These are phyloP conservation scores for Pleurozium schreberi DNA, from an alignment of 225 moss, liverwort and hornwort species.

Conservation along the genomic window DNA sequence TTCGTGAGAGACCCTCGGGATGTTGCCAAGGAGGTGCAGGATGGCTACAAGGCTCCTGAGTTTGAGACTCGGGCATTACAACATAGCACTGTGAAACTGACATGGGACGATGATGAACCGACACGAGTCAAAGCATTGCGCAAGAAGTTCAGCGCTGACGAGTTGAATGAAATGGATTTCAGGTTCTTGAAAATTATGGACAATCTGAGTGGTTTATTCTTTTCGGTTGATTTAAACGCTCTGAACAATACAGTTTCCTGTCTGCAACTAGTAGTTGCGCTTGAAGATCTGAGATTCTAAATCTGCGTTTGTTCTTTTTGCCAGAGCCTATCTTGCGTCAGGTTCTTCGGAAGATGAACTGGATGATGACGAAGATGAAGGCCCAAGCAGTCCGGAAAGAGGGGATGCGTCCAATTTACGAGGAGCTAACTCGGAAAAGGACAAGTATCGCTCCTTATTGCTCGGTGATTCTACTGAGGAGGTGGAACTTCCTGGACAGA, in stretches of 20 bases:
- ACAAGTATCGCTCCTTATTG: conserved; percentile 69
- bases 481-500: conserved; percentile 30
- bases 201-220: not conserved
- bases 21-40: conserved; percentile 52
- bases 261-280: not conserved
- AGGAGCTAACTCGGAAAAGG: conserved; percentile 30
- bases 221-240: not conserved
- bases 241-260: not conserved
- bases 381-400: conserved; percentile 22
- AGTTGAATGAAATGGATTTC: conserved; percentile 94
- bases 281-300: not conserved
- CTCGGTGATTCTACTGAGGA: conserved; percentile 30
- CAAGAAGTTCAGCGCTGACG: conserved; percentile 74
- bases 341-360: conserved; percentile 44
- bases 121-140: conserved; percentile 75
- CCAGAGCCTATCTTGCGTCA: conserved; percentile 71
- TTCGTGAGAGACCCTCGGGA: conserved; percentile 63
- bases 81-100: conserved; percentile 87
- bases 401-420: conserved; percentile 1
- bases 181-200: conserved; percentile 12
- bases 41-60: conserved; percentile 70
- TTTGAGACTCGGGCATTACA: conserved; percentile 90
- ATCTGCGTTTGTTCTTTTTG: not conserved
- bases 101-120: conserved; percentile 98
- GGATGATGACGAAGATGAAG: conserved; percentile 16